These are phyloP conservation scores for Zymoseptoria brevis DNA, from an alignment of 2,329 filamentous ascomycete species.

Conservation along the genomic window DNA sequence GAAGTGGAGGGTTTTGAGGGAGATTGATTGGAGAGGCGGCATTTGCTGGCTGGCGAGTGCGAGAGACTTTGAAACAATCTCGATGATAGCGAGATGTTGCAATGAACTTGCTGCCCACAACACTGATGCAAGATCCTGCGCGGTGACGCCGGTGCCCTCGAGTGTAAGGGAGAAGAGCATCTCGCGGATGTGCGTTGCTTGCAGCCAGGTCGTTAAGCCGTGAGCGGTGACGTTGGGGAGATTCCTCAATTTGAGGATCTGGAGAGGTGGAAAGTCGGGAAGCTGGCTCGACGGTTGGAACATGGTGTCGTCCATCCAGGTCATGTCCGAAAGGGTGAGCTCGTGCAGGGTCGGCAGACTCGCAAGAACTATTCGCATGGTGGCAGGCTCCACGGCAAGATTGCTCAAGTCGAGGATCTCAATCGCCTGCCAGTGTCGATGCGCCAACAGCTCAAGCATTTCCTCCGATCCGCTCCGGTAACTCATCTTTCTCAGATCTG, in stretches of 20 bases:
- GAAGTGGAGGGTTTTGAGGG: constrained; percentile 67
- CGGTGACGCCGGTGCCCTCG: constrained; percentile 61
- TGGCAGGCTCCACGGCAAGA: constrained; percentile 61
- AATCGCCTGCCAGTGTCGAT: constrained; percentile 60
- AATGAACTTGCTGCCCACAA: constrained; percentile 52
- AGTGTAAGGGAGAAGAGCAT: constrained; percentile 62
- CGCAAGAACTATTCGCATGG: constrained; percentile 63
- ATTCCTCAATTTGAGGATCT: constrained; percentile 64
- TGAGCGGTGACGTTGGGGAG: constrained; percentile 62
- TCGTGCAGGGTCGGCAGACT: constrained; percentile 61
- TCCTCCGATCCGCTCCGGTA: constrained; percentile 72
- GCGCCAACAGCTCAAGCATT: constrained; percentile 62
- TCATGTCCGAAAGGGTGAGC: constrained; percentile 63
- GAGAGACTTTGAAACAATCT: constrained; percentile 50
- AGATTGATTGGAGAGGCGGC: constrained; percentile 59
- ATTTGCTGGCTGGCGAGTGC: constrained; percentile 43
- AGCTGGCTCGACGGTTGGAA: constrained; percentile 57
- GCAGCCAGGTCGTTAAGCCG: constrained; percentile 63
- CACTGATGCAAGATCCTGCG: constrained; percentile 53
- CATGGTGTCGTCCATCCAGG: constrained; percentile 67
- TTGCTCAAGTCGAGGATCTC: constrained; percentile 64
- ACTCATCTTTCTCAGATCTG: constrained; percentile 80
- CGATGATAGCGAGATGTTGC: constrained; percentile 50
- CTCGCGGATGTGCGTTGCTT: constrained; percentile 50
- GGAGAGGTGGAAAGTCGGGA: constrained; percentile 65